Evolutionary conservation across 2,329 filamentous ascomycete species (phyloP).

Genomic region (Aspergillus brasiliensis): DNA sequence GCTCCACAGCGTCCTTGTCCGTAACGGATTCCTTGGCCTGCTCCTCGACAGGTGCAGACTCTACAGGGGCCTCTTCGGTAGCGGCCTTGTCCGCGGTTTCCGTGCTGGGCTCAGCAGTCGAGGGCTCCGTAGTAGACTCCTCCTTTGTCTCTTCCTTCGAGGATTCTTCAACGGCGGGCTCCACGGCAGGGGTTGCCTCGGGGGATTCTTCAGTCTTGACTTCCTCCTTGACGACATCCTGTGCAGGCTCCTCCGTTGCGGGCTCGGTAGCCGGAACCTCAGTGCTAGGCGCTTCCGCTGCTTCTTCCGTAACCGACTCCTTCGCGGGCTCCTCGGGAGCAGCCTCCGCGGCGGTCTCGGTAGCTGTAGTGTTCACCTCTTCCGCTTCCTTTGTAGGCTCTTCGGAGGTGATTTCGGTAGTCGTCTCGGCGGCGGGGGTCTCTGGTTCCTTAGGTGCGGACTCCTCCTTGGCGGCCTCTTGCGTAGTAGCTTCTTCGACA

Average conservation of each 20-base stretch:
- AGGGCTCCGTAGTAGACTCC: slow-evolving; percentile 2
- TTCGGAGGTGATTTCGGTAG: background rate
- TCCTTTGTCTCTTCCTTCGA: slow-evolving; percentile 9
- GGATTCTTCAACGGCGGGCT: slow-evolving; percentile 7
- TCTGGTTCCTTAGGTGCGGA: background rate
- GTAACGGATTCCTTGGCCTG: background rate
- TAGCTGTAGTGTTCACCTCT: background rate
- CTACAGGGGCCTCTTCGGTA: background rate
- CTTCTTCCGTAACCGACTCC: background rate
- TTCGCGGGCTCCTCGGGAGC: background rate
- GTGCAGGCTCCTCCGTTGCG: background rate
- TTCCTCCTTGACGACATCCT: slow-evolving; percentile 4
- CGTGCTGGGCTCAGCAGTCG: slow-evolving; percentile 8
- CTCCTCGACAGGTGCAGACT: background rate
- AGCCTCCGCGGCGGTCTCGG: background rate
- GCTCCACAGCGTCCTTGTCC: background rate
- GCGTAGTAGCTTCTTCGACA: slow-evolving; percentile 7
- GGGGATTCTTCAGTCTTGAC: background rate
- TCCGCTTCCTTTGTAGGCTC: slow-evolving; percentile 4
- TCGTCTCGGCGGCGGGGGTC: background rate
- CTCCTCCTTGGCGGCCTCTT: background rate
- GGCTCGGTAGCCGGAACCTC: slow-evolving; percentile 1
- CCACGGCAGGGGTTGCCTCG: background rate
- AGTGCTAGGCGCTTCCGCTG: background rate
- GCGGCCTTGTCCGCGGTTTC: slow-evolving; percentile 3